A percentile compares a stretch with the other conserved stretches of the same genome.
These are phyloP conservation scores for Piper longum DNA, from an alignment of 164 flowering plant genomes.

Conservation along the genomic window DNA sequence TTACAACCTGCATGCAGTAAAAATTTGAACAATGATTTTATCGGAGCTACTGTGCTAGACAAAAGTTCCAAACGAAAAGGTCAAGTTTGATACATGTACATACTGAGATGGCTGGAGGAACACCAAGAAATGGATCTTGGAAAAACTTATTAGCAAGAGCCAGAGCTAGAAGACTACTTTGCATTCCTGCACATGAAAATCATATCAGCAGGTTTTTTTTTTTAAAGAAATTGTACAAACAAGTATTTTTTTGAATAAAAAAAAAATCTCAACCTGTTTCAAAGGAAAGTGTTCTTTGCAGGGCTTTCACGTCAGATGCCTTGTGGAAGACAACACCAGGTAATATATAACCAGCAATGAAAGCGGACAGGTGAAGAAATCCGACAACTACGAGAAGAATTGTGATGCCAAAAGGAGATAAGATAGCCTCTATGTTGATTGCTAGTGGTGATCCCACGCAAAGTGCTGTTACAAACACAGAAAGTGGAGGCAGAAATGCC, in stretches of 20 bases:
- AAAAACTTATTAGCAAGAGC: conserved; percentile 90
- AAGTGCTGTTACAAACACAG: conserved; percentile 79
- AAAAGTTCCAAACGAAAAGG: not conserved
- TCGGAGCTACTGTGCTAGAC: not conserved
- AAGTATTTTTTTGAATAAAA: not conserved
- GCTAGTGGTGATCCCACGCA: conserved; percentile 98
- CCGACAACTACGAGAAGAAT: conserved; percentile 50
- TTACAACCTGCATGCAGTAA: conserved; percentile 48
- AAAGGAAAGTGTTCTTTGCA: conserved; percentile 80
- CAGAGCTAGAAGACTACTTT: conserved; percentile 91
- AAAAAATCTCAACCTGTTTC: conserved; percentile 58
- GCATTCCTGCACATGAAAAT: conserved; percentile 58
- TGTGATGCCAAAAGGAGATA: conserved; percentile 72
- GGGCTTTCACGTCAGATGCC: conserved; percentile 53
- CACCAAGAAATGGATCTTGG: conserved; percentile 82
- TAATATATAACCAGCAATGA: conserved; percentile 54
- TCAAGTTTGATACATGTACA: conserved; percentile 9
- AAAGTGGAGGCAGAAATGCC: conserved; percentile 74
- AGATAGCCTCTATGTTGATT: conserved; percentile 50
- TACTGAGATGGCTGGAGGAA: conserved; percentile 94
- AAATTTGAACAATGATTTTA: not conserved
- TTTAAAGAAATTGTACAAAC: not conserved
- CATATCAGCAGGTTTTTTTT: not conserved
- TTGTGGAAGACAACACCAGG: conserved; percentile 47
- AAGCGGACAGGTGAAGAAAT: conserved; percentile 76